phyloP scores from a whole-genome alignment of 2,329 filamentous ascomycete genomes.

The Byssothecium circinans region DNA sequence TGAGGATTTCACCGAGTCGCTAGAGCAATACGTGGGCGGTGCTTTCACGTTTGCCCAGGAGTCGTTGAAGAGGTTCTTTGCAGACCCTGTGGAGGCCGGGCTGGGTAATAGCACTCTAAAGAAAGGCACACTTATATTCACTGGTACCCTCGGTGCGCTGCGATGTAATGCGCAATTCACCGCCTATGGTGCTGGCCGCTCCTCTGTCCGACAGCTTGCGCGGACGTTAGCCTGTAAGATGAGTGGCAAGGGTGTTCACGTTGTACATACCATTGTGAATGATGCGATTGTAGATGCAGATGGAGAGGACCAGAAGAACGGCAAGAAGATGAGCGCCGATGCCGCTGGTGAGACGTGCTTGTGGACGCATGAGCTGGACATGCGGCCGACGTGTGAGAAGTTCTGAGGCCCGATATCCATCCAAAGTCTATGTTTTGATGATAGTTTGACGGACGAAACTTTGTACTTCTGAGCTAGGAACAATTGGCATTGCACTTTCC shows the following conservation, averaged over 20 bases:
- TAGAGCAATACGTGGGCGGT: constrained; percentile 58
- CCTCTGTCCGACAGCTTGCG: constrained; percentile 57
- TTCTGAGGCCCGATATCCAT: too few relatives aligned
- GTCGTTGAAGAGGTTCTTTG: constrained; percentile 54
- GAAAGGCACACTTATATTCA: constrained; percentile 62
- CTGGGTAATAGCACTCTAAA: constrained; percentile 53
- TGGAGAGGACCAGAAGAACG: constrained; percentile 50
- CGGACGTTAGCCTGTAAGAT: constrained; percentile 61
- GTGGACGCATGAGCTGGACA: constrained; percentile 57
- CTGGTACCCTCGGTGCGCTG: constrained; percentile 57
- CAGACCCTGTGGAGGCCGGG: constrained; percentile 53
- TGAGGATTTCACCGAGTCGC: constrained; percentile 47
- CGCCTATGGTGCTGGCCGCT: constrained; percentile 58
- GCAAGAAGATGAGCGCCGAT: constrained; percentile 61
- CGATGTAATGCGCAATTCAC: constrained; percentile 58
- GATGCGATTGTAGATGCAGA: constrained; percentile 57
- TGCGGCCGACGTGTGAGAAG: constrained; percentile 54
- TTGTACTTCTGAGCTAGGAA: too few relatives aligned
- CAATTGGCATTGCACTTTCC: too few relatives aligned
- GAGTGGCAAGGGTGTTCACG: constrained; percentile 59
- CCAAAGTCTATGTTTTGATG: too few relatives aligned
- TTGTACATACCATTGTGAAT: constrained; percentile 63
- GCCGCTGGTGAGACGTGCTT: constrained; percentile 59
- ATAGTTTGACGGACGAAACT: too few relatives aligned
- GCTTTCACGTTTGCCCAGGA: constrained; percentile 60